Evolutionary conservation across 805 yeast genomes (phyloP).

Genomic region (Metschnikowia rubicola): DNA sequence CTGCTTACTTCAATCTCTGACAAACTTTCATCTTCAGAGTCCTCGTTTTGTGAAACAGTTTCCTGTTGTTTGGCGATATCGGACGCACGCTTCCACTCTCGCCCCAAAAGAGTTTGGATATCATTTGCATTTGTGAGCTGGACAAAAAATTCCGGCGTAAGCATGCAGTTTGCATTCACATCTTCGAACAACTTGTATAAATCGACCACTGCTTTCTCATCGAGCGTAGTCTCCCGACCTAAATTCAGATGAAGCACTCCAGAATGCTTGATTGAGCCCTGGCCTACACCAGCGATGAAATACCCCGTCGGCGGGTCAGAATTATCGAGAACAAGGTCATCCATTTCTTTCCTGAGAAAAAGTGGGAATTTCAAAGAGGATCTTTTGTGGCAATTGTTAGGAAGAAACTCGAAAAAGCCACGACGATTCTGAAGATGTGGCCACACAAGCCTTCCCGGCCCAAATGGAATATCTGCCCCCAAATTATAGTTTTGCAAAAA

Average conservation of each 20-base stretch:
- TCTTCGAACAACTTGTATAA: conserved; percentile 33
- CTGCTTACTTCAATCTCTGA: not conserved
- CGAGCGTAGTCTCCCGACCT: conserved; percentile 5
- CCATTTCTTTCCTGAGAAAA: conserved; percentile 19
- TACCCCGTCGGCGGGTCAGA: conserved; percentile 22
- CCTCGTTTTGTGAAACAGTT: not conserved
- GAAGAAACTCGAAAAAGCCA: conserved; percentile 35
- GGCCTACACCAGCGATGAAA: conserved; percentile 27
- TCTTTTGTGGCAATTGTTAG: conserved; percentile 23
- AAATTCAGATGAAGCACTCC: conserved; percentile 26
- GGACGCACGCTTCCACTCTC: conserved; percentile 6
- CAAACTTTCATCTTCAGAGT: conserved; percentile 5
- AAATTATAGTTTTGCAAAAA: conserved; percentile 27
- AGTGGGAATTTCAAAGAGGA: conserved; percentile 25
- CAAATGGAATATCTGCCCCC: conserved; percentile 16
- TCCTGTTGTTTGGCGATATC: not conserved
- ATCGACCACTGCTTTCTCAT: conserved; percentile 17
- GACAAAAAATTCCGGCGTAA: conserved; percentile 2
- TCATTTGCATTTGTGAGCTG: conserved; percentile 1
- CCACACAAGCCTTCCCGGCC: conserved; percentile 30
- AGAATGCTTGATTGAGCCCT: conserved; percentile 26
- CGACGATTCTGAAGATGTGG: conserved; percentile 31
- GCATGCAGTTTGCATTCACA: conserved; percentile 24
- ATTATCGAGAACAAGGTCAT: conserved; percentile 11
- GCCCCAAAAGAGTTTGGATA: not conserved